A percentile compares a stretch with the other conserved stretches of the same genome.
Conservation (phyloP, 176 grass and related monocot genomes). For the Rhynchospora breviuscula region DNA sequence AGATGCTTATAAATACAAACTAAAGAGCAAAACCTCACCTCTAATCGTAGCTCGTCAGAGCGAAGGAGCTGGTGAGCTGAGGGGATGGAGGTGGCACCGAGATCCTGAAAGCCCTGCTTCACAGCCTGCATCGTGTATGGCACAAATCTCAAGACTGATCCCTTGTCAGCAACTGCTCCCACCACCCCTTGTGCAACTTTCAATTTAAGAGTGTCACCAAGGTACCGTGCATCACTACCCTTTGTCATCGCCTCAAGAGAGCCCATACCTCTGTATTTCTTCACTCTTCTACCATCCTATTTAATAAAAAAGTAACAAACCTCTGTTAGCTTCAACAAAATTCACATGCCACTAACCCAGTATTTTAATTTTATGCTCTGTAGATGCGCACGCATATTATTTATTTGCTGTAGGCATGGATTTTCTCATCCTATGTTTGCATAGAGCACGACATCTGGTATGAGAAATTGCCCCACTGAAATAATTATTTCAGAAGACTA, state of each 20-base stretch:
- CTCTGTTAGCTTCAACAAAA: background rate
- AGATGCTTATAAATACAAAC: background rate
- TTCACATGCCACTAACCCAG: background rate
- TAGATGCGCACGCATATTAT: background rate
- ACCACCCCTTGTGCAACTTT: conserved; percentile 91
- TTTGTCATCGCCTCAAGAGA: conserved; percentile 95
- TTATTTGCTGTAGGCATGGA: background rate
- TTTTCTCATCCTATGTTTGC: background rate
- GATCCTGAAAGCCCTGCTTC: conserved; percentile 96
- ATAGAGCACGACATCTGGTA: background rate
- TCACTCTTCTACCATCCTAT: conserved; percentile 60
- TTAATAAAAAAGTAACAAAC: conserved; percentile 15
- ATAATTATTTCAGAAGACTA: background rate
- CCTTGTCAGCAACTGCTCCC: conserved; percentile 88
- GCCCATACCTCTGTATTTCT: conserved; percentile 97
- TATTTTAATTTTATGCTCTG: background rate
- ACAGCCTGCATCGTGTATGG: conserved; percentile 97
- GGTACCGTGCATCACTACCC: conserved; percentile 84
- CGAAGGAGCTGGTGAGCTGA: conserved; percentile 70
- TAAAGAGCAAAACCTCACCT: conserved; percentile 42
- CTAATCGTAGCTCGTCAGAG: conserved; percentile 60
- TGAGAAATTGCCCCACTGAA: background rate
- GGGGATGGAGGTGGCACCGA: conserved; percentile 74
- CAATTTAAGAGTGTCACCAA: conserved; percentile 89
- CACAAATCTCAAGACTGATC: conserved; percentile 85